Evolutionary conservation across 331 rosid species (phyloP).

Genomic region (Malus hybrid): DNA sequence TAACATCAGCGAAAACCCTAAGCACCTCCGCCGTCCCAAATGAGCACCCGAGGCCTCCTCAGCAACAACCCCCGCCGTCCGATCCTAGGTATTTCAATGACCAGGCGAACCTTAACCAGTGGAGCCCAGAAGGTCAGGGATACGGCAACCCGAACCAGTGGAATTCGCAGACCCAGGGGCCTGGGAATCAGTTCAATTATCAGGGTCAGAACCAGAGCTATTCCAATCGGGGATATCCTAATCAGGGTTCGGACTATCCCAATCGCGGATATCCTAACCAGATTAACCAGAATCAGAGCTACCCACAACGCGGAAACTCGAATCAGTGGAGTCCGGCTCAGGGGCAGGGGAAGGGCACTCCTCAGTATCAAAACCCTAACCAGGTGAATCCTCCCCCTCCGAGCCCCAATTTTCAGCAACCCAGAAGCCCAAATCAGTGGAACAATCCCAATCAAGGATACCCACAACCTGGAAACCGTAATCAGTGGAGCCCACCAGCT

Average conservation of each 20-base stretch:
- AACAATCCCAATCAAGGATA: slow-evolving; percentile 27
- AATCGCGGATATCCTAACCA: slow-evolving; percentile 22
- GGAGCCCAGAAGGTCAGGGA: slow-evolving; percentile 16
- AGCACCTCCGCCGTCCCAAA: slow-evolving; percentile 45
- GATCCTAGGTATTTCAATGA: slow-evolving; percentile 21
- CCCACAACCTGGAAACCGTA: slow-evolving; percentile 17
- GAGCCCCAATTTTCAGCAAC: slow-evolving; percentile 41
- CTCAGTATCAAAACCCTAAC: slow-evolving; percentile 14
- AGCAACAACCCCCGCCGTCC: slow-evolving; percentile 30
- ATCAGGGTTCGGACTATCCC: slow-evolving; percentile 9
- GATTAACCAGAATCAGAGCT: slow-evolving; percentile 13
- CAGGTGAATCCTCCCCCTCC: slow-evolving; percentile 16
- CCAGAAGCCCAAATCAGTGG: slow-evolving; percentile 33
- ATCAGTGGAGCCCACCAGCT: slow-evolving; percentile 29
- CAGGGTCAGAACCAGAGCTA: slow-evolving; percentile 27
- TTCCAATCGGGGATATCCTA: slow-evolving; percentile 16
- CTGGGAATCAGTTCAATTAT: slow-evolving; percentile 18
- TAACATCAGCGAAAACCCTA: slow-evolving; percentile 19
- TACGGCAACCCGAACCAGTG: slow-evolving; percentile 28
- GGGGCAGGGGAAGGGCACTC: neutral
- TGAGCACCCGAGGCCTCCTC: slow-evolving; percentile 32
- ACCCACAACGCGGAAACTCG: slow-evolving; percentile 22
- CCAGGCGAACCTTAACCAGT: slow-evolving; percentile 5
- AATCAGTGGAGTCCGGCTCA: slow-evolving; percentile 12
- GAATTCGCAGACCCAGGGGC: slow-evolving; percentile 23